Percentiles rank a stretch among this genome's conserved stretches.
Evolutionary conservation across 2,329 filamentous ascomycete species (phyloP).

Genomic region (Huntiella bhutanensis): DNA sequence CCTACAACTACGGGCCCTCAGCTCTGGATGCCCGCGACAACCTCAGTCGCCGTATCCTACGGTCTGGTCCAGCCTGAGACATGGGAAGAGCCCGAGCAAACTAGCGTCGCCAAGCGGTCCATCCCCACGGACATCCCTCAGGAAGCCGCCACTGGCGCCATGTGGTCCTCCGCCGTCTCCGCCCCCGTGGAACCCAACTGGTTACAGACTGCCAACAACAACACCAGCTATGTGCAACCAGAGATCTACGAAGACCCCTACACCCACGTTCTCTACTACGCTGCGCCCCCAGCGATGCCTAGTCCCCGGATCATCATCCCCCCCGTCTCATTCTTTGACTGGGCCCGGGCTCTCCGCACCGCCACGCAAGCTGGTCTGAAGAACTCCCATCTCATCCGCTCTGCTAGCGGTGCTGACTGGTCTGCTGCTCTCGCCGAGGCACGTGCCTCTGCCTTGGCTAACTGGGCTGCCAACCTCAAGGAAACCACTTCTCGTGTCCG

Average conservation of each 20-base stretch:
- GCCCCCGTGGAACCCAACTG: no score
- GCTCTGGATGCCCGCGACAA: background rate
- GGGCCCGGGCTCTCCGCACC: constrained; percentile 22
- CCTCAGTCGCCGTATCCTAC: background rate
- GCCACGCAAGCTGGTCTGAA: background rate
- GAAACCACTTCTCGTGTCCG: constrained; percentile 2
- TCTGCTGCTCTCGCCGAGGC: constrained; percentile 4
- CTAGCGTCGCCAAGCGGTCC: no score
- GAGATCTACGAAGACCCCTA: background rate
- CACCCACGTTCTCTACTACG: background rate
- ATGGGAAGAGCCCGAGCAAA: no score
- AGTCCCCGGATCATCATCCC: background rate
- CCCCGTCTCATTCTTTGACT: constrained; percentile 17
- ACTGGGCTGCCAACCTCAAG: constrained; percentile 9
- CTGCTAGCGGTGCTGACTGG: constrained; percentile 9
- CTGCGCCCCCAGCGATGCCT: background rate
- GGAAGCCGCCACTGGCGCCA: no score
- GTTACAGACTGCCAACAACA: no score
- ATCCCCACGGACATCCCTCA: no score
- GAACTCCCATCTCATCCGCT: constrained; percentile 1
- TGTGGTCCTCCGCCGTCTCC: no score
- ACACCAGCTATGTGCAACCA: background rate
- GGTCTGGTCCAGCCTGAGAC: constrained; percentile 17
- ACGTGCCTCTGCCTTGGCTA: constrained; percentile 1
- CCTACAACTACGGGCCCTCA: background rate